Percentiles rank a stretch among this genome's conserved stretches.
Conservation (phyloP, 495 filamentous ascomycete species). For the Neurospora tetrasperma region DNA sequence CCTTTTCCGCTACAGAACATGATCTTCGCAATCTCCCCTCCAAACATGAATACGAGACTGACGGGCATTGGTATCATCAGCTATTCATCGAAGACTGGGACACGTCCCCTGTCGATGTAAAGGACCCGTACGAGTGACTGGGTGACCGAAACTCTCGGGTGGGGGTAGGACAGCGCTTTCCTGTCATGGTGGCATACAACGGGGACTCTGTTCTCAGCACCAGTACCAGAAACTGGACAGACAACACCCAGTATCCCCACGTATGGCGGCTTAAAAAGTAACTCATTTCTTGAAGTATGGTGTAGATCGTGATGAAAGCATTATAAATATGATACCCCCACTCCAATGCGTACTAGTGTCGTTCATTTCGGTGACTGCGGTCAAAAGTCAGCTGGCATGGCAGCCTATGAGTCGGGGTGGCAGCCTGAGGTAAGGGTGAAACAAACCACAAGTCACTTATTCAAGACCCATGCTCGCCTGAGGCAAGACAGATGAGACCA, state of each 20-base stretch:
- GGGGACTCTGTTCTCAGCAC: neutral
- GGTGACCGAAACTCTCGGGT: neutral
- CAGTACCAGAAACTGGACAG: neutral
- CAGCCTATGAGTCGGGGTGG: neutral
- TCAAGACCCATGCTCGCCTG: neutral
- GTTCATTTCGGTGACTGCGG: neutral
- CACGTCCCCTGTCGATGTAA: conserved; percentile 13
- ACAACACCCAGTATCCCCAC: neutral
- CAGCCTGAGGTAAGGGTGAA: neutral
- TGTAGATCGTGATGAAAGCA: neutral
- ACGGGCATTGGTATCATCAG: conserved; percentile 19
- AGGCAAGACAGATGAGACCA: too few species aligned
- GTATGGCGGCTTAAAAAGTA: neutral
- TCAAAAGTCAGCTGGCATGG: neutral
- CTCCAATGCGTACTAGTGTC: neutral
- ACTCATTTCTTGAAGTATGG: neutral
- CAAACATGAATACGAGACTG: conserved; percentile 11
- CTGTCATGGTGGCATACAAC: neutral
- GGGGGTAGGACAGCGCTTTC: neutral
- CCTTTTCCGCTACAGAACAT: neutral
- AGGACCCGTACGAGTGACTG: conserved; percentile 6
- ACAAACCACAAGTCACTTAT: neutral
- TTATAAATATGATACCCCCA: neutral
- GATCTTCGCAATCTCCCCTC: conserved; percentile 8
- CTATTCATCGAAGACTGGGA: conserved; percentile 20